phyloP scores from a whole-genome alignment of 2,329 filamentous ascomycete genomes.

The Talaromyces verruculosus region DNA sequence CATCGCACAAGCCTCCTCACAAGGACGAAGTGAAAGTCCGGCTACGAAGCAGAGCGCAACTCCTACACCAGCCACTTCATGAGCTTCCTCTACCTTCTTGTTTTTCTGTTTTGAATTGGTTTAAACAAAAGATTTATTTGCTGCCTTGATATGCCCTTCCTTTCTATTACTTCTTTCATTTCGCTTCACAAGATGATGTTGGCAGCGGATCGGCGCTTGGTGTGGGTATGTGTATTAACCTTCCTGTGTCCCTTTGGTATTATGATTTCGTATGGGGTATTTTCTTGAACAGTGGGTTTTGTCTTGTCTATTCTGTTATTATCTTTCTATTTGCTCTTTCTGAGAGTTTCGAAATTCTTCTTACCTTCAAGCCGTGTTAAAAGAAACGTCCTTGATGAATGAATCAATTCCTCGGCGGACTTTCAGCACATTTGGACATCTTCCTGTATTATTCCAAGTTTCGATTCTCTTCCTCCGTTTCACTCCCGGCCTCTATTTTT shows the following conservation, averaged over 20 bases:
- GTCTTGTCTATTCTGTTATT: conserved; percentile 23
- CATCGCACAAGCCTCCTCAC: conserved; percentile 27
- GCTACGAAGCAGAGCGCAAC: conserved; percentile 26
- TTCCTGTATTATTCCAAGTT: conserved; percentile 1
- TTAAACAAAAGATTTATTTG: conserved; percentile 2
- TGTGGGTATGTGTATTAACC: conserved; percentile 3
- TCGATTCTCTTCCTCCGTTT: background rate
- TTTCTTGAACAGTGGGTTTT: conserved; percentile 16
- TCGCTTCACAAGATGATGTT: background rate
- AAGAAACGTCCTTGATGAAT: background rate
- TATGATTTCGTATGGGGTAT: conserved; percentile 5
- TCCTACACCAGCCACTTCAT: conserved; percentile 20
- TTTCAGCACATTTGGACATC: background rate
- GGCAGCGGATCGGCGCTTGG: conserved; percentile 13
- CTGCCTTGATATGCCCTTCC: background rate
- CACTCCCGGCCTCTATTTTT: background rate
- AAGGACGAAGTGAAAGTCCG: conserved; percentile 39
- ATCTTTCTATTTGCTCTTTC: background rate
- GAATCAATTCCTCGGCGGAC: background rate
- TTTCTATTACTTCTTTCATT: background rate
- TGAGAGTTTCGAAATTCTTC: background rate
- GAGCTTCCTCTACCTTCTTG: background rate
- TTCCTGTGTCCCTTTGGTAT: conserved; percentile 6
- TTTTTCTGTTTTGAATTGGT: background rate
- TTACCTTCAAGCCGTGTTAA: background rate